Percentiles rank a stretch among this genome's conserved stretches.
phyloP scores from a whole-genome alignment of 129 eudicot species.

The Tagetes erecta region DNA sequence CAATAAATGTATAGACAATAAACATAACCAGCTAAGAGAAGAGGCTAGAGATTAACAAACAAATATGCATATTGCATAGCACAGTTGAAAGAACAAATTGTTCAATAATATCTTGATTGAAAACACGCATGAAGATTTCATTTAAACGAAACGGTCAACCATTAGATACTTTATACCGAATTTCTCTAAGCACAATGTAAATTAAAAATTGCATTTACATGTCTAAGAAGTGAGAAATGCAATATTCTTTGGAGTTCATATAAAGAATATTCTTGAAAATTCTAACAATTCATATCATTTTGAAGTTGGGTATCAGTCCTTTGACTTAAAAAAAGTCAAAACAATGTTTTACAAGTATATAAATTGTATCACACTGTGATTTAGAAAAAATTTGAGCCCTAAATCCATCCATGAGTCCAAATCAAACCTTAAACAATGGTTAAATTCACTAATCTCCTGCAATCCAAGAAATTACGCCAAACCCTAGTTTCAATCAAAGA shows the following conservation, averaged over 20 bases:
- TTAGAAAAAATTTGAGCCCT: constrained; percentile 4
- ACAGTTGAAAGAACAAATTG: not conserved
- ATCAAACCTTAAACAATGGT: constrained; percentile 14
- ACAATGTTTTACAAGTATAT: not conserved
- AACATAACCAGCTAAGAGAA: constrained; percentile 5
- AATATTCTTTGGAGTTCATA: not conserved
- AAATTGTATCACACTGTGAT: constrained; percentile 23
- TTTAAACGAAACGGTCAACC: constrained; percentile 5
- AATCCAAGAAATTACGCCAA: constrained; percentile 15
- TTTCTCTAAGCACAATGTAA: not conserved
- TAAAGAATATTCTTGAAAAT: too few relatives aligned
- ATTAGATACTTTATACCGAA: not conserved
- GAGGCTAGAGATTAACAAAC: not conserved
- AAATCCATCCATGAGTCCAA: constrained; percentile 14
- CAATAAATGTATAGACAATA: constrained; percentile 6
- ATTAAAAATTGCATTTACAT: not conserved
- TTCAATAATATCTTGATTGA: not conserved
- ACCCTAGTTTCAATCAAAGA: constrained; percentile 12
- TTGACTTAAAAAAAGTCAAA: constrained; percentile 26
- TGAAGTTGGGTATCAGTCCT: constrained; percentile 1
- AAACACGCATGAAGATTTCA: constrained; percentile 1
- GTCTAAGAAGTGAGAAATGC: not conserved
- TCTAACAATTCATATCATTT: too few relatives aligned
- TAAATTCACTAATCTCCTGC: constrained; percentile 18
- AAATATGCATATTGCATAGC: not conserved